Percentiles rank a stretch among this genome's conserved stretches.
Conservation (phyloP, 768 basidiomycete species). For the Tulasnella calospora region DNA sequence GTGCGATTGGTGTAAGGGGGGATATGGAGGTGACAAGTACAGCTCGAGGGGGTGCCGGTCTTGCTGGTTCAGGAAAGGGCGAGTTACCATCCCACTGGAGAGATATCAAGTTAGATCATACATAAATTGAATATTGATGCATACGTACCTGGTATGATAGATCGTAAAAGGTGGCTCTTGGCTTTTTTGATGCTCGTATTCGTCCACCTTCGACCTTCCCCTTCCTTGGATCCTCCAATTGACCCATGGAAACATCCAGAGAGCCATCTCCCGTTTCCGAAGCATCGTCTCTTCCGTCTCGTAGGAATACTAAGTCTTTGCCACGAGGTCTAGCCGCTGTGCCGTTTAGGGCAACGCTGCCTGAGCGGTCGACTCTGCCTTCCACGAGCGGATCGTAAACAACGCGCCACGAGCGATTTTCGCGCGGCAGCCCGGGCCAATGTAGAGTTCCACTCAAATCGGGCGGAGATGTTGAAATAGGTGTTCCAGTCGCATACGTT, state of each 20-base stretch:
- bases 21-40: conserved; percentile 70
- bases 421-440: conserved; percentile 24
- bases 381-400: conserved; percentile 29
- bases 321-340: conserved; percentile 7
- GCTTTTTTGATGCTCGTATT: conserved; percentile 29
- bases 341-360: conserved; percentile 15
- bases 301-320: conserved; percentile 30
- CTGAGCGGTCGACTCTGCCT: conserved; percentile 28
- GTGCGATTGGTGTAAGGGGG: conserved; percentile 60
- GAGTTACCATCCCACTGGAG: conserved; percentile 71
- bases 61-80: conserved; percentile 52
- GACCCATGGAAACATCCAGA: conserved; percentile 6
- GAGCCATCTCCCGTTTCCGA: conserved; percentile 10
- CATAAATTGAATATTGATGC: background rate
- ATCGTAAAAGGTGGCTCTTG: conserved; percentile 30
- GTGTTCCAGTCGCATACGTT: background rate
- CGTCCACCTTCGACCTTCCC: conserved; percentile 14
- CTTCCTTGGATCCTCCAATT: conserved; percentile 30
- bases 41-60: conserved; percentile 66
- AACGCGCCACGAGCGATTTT: conserved; percentile 28
- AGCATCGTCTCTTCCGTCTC: conserved; percentile 28
- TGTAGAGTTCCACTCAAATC: conserved; percentile 18
- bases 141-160: conserved; percentile 34
- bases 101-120: background rate
- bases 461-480: conserved; percentile 22